These are phyloP conservation scores for Aspergillus sp. DNA, from an alignment of 2,329 filamentous ascomycete species.

Conservation along the genomic window DNA sequence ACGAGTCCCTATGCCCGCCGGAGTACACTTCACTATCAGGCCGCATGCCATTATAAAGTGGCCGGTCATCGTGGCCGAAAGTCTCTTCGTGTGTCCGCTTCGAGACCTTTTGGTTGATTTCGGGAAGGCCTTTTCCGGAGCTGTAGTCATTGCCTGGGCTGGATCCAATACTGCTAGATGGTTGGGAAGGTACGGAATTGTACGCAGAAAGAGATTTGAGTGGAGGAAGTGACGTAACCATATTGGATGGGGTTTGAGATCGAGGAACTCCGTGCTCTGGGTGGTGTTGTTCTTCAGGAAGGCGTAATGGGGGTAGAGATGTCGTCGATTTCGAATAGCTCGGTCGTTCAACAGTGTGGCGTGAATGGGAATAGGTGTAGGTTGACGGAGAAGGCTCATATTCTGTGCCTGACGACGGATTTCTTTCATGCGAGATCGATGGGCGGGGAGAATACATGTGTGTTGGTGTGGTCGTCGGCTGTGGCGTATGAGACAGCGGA, in stretches of 20 bases:
- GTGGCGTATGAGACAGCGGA: conserved; percentile 49
- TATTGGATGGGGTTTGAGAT: conserved; percentile 33
- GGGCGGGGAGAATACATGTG: conserved; percentile 41
- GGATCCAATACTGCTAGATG: conserved; percentile 28
- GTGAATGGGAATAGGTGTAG: conserved; percentile 33
- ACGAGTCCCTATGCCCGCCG: conserved; percentile 31
- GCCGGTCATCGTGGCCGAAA: conserved; percentile 45
- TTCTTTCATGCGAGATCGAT: conserved; percentile 38
- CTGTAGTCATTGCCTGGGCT: conserved; percentile 30
- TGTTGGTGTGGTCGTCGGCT: conserved; percentile 41
- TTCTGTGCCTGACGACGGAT: conserved; percentile 38
- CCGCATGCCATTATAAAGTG: conserved; percentile 51
- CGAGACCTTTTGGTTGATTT: conserved; percentile 32
- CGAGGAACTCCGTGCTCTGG: conserved; percentile 33
- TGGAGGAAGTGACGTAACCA: conserved; percentile 39
- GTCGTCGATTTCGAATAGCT: conserved; percentile 32
- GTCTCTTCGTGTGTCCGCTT: conserved; percentile 46
- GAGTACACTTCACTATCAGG: conserved; percentile 39
- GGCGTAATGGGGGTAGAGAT: conserved; percentile 33
- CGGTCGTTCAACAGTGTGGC: conserved; percentile 26
- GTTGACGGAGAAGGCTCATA: conserved; percentile 32
- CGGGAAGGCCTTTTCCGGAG: conserved; percentile 35
- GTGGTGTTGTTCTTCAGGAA: conserved; percentile 42
- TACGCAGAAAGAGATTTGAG: conserved; percentile 43
- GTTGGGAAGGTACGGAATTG: conserved; percentile 26